Base-by-base conservation (phyloP, 2,329 filamentous ascomycete species). In the Penicillium palitans region DNA sequence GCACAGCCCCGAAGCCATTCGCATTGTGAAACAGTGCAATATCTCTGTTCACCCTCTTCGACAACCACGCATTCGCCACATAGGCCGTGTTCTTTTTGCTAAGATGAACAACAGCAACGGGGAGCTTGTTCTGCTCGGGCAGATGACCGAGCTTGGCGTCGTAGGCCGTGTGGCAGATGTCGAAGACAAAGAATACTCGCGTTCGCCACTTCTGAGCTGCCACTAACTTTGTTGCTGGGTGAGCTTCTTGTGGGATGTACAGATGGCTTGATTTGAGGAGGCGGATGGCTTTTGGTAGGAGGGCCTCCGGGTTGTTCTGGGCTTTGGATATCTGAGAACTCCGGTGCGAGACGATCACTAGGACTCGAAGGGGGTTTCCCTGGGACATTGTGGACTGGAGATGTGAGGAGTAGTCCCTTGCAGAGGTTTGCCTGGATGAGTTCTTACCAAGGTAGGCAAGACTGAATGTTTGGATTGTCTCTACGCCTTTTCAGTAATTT, bases 131-230 rank as follows among this genome's bases (percentile, higher is more conserved):
- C n/a, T 69, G 63, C 52, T 70, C 65, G 0, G 63, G 66, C 13
- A 69, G 60, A 61, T 69, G 67, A 21, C 62, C 68, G 17, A 64
- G 59, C 21, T 46, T 60, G 29, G 62, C 60, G 48, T 68, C 58
- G 57, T 69, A 70, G 25, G 55, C 40, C 27, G 60, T 59, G 27
- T 68, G 60, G 37, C 61, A 62, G 46, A 70, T 66, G 31, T 69
- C 66, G 49, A 70, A 70, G 37, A 70, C 66, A 46, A 70, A 60
- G 48, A 68, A 70, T n/a, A 62, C 52, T 13, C 61, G 63, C 5
- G 61, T 68, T 48, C 37, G 55, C 66, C 63, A 69, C 40, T 66
- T 63, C 44, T 69, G 62, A 9, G 64, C 62, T 27, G 66, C 66
- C 8, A 70, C 53, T 15, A 70, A 54, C 52, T 51, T 64, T 13